Conservation (phyloP, 2,329 filamentous ascomycete species). For the Aureobasidium subglaciale region DNA sequence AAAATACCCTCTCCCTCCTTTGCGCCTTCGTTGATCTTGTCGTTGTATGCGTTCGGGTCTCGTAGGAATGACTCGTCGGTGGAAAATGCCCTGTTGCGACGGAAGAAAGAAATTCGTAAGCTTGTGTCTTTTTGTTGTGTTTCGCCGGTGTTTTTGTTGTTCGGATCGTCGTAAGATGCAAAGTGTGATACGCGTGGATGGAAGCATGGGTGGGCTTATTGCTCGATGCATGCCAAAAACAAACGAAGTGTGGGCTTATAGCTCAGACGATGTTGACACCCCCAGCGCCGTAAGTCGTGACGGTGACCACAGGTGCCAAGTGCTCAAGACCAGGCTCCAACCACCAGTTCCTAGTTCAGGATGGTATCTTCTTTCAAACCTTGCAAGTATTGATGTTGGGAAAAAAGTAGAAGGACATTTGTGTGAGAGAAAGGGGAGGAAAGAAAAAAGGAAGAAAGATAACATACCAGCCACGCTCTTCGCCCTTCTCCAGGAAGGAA, state of each 20-base stretch:
- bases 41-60: constrained; percentile 33
- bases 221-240: constrained; percentile 8
- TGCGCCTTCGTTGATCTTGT: constrained; percentile 19
- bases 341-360: constrained; percentile 10
- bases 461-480: constrained; percentile 79
- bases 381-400: background rate
- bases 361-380: constrained; percentile 15
- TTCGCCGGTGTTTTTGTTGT: constrained; percentile 6
- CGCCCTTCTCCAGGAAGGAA: constrained; percentile 68
- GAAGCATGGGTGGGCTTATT: constrained; percentile 4
- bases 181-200: background rate
- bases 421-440: background rate
- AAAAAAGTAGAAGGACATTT: background rate
- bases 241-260: background rate
- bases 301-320: background rate
- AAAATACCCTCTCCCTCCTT: constrained; percentile 14
- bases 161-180: constrained; percentile 2
- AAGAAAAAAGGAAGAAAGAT: constrained; percentile 18
- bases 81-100: constrained; percentile 42
- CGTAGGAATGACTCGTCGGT: constrained; percentile 51
- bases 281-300: background rate
- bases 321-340: constrained; percentile 9
- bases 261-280: constrained; percentile 2
- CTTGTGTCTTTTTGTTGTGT: constrained; percentile 4
- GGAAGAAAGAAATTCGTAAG: constrained; percentile 15